Conservation (phyloP, 176 grass and related monocot genomes). For the Raddia distichophylla region DNA sequence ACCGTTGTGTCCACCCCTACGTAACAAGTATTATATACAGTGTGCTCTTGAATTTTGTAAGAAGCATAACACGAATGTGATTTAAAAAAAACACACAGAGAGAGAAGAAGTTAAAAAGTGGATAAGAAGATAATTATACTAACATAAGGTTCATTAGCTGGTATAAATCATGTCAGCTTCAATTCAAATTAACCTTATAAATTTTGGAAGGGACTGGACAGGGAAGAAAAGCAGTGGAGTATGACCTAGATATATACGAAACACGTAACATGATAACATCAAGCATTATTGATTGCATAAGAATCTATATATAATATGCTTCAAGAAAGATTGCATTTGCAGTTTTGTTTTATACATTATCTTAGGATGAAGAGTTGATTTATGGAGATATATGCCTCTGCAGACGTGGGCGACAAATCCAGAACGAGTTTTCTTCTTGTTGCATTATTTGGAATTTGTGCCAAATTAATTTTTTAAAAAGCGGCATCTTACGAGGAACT, state of each 20-base stretch:
- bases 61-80: no score
- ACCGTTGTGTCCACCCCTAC: no score
- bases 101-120: neutral
- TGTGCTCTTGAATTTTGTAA: no score
- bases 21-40: no score
- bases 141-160: neutral
- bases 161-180: neutral
- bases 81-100: no score
- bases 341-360: neutral
- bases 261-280: neutral
- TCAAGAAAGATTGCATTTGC: neutral
- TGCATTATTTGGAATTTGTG: neutral
- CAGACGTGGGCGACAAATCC: neutral
- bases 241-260: constrained; percentile 22
- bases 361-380: neutral
- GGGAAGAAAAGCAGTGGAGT: neutral
- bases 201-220: neutral
- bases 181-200: neutral
- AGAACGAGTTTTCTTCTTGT: neutral
- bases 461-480: neutral
- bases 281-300: constrained; percentile 26
- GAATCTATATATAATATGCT: constrained; percentile 14
- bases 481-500: neutral
- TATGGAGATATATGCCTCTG: neutral
- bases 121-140: neutral